Conservation (phyloP, 306 rosid genomes). For the Castanea sativa region DNA sequence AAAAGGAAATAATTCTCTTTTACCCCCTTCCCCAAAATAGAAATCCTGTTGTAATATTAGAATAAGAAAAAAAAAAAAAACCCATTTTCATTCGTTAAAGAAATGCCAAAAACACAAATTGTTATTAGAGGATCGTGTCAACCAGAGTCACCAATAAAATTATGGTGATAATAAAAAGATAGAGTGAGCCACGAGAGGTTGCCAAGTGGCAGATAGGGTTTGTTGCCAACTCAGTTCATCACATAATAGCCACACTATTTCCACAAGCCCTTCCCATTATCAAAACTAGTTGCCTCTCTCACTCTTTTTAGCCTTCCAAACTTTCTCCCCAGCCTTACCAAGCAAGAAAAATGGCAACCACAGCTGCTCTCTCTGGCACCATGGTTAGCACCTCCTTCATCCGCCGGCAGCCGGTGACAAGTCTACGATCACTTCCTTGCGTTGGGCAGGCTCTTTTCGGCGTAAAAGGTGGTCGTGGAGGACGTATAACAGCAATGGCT, state of each 20-base stretch:
- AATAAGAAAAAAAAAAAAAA: too few relatives aligned
- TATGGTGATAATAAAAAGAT: slow-evolving; percentile 43
- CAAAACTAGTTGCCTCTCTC: slow-evolving; percentile 5
- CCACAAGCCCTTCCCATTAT: slow-evolving; percentile 31
- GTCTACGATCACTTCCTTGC: slow-evolving; percentile 41
- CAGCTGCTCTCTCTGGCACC: slow-evolving; percentile 53
- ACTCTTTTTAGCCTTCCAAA: not conserved
- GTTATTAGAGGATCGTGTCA: slow-evolving; percentile 5
- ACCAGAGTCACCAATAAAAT: not conserved
- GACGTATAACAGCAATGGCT: slow-evolving; percentile 60
- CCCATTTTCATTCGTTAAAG: not conserved
- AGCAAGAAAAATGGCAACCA: slow-evolving; percentile 32
- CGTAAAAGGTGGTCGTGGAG: slow-evolving; percentile 47
- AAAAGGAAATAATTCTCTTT: too few relatives aligned
- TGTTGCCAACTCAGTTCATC: slow-evolving; percentile 8
- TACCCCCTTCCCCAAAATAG: too few relatives aligned
- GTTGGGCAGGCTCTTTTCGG: slow-evolving; percentile 53
- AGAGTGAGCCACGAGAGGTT: slow-evolving; percentile 3
- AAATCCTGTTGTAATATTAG: too few relatives aligned
- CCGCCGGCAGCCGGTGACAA: slow-evolving; percentile 36
- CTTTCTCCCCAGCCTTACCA: not conserved
- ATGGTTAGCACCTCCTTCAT: slow-evolving; percentile 61
- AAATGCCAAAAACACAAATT: not conserved
- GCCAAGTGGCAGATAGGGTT: slow-evolving; percentile 66
- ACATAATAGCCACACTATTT: slow-evolving; percentile 23